A percentile compares a stretch with the other conserved stretches of the same genome.
Evolutionary conservation across 495 filamentous ascomycete genomes (phyloP).

Genomic region (Glonium stellatum): DNA sequence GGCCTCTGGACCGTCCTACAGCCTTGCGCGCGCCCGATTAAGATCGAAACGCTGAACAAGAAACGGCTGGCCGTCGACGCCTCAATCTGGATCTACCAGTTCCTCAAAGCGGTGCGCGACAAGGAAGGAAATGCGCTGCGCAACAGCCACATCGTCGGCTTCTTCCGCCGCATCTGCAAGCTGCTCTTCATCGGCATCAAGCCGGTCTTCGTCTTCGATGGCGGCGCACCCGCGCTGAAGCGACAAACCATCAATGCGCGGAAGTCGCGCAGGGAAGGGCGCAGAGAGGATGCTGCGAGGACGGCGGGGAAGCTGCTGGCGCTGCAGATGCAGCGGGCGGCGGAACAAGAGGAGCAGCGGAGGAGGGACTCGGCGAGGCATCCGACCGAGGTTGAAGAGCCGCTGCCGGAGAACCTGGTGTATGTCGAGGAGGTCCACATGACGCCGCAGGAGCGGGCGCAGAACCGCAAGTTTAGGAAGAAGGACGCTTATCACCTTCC

Average conservation of each 20-base stretch:
- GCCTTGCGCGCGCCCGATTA: slow-evolving; percentile 82
- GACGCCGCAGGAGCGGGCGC: slow-evolving; percentile 65
- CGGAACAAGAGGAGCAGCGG: slow-evolving; percentile 72
- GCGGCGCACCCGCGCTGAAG: slow-evolving; percentile 85
- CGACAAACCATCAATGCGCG: slow-evolving; percentile 77
- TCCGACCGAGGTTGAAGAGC: slow-evolving; percentile 51
- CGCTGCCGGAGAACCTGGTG: slow-evolving; percentile 63
- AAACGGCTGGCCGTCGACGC: slow-evolving; percentile 95
- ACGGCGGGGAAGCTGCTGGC: slow-evolving; percentile 88
- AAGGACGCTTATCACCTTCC: slow-evolving; percentile 93
- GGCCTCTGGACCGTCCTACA: slow-evolving; percentile 93
- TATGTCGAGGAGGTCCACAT: slow-evolving; percentile 86
- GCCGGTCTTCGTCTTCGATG: slow-evolving; percentile 97
- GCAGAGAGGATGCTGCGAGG: slow-evolving; percentile 82
- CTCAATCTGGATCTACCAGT: slow-evolving; percentile 99
- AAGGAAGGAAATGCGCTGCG: slow-evolving; percentile 95
- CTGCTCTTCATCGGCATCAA: slow-evolving; percentile 92
- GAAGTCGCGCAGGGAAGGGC: slow-evolving; percentile 74
- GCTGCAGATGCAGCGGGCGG: slow-evolving; percentile 81
- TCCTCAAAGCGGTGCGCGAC: slow-evolving; percentile 95
- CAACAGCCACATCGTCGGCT: slow-evolving; percentile 91
- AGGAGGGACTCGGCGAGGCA: slow-evolving; percentile 45
- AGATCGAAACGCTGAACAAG: slow-evolving; percentile 89
- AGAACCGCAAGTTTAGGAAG: slow-evolving; percentile 73
- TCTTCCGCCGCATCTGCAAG: slow-evolving; percentile 97